Conservation (phyloP, 306 rosid species). For the Ceratonia siliqua region DNA sequence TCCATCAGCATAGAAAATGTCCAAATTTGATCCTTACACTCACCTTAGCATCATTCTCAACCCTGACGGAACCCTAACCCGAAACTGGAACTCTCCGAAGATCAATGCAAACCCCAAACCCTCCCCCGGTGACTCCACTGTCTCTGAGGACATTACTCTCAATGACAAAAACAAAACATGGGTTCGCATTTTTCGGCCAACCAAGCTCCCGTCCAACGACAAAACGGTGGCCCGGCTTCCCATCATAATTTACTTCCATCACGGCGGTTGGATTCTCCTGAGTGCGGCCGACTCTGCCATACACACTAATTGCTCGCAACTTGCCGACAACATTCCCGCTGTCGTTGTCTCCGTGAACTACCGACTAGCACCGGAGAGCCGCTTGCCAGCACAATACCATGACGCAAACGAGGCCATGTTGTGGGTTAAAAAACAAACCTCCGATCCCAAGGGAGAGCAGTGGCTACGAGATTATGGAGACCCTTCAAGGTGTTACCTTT, state of each 20-base stretch:
- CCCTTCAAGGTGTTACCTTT: conserved; percentile 56
- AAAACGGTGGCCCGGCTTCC: conserved; percentile 55
- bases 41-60: conserved; percentile 43
- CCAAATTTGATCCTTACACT: conserved; percentile 54
- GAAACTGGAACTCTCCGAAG: conserved; percentile 7
- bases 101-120: conserved; percentile 36
- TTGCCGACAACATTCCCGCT: conserved; percentile 43
- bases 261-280: conserved; percentile 50
- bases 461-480: conserved; percentile 74
- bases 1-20: conserved; percentile 30
- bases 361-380: conserved; percentile 54
- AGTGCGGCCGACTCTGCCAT: not conserved
- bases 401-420: conserved; percentile 44
- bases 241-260: conserved; percentile 53
- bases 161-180: conserved; percentile 34
- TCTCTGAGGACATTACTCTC: conserved; percentile 52
- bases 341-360: conserved; percentile 48
- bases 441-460: conserved; percentile 42
- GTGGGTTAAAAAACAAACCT: conserved; percentile 51
- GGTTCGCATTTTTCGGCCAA: conserved; percentile 57
- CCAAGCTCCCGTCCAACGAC: conserved; percentile 63
- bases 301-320: conserved; percentile 29
- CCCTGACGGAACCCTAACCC: conserved; percentile 53
- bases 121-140: conserved; percentile 7
- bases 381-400: conserved; percentile 48